Evolutionary conservation across 2,329 filamentous ascomycete species (phyloP).

Genomic region (Fusarium sacchari): DNA sequence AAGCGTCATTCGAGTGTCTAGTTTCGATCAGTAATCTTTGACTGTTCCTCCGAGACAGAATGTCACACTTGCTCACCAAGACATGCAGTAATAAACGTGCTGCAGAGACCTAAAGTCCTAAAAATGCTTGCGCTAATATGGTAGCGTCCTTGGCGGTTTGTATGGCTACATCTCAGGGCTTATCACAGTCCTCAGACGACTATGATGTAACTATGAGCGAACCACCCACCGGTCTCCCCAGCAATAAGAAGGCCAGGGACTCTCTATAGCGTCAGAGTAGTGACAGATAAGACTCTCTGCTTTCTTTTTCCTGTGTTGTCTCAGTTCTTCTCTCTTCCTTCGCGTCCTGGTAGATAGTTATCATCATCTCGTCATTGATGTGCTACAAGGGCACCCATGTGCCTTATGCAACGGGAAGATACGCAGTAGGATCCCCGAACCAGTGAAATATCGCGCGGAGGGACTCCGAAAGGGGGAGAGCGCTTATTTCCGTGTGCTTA

Average conservation of each 20-base stretch:
- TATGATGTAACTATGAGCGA: neutral
- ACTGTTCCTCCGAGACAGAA: neutral
- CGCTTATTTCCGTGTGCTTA: neutral
- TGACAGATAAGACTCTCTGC: neutral
- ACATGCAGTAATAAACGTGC: neutral
- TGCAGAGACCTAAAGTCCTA: rapidly evolving
- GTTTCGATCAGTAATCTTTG: neutral
- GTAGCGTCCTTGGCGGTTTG: neutral
- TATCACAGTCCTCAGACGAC: neutral
- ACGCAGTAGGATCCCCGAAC: rapidly evolving
- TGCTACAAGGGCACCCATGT: neutral
- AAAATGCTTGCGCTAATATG: neutral
- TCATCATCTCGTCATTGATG: no score
- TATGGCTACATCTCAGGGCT: neutral
- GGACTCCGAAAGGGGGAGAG: neutral
- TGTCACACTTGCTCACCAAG: neutral
- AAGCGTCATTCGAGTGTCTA: neutral
- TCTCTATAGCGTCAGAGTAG: neutral
- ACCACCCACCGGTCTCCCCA: neutral
- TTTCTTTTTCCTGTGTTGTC: neutral
- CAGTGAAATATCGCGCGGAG: neutral
- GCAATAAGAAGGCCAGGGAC: neutral
- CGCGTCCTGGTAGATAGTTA: neutral
- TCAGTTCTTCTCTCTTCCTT: neutral
- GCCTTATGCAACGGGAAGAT: neutral